A percentile compares a stretch with the other conserved stretches of the same genome.
phyloP scores from a whole-genome alignment of 73 alveolate genomes.

The Paramecium sonneborni region DNA sequence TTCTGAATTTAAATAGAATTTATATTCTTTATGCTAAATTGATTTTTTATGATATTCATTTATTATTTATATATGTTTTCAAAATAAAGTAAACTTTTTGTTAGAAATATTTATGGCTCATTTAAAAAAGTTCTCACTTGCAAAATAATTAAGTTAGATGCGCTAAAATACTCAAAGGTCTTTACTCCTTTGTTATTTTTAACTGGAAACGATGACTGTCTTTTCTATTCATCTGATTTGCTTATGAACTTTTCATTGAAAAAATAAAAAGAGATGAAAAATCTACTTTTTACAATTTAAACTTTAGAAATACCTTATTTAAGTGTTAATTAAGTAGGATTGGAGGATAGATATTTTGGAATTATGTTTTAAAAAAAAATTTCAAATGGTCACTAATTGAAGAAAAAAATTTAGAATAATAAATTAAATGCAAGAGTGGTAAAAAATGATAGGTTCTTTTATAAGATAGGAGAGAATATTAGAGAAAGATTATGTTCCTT shows the following conservation, averaged over 20 bases:
- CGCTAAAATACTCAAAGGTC: not conserved
- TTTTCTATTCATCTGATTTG: not conserved
- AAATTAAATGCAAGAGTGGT: no score
- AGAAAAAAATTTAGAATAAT: not conserved
- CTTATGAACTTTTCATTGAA: not conserved
- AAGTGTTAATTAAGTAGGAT: conserved; percentile 16
- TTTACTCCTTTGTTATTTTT: not conserved
- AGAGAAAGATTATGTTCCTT: no score
- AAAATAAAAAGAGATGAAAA: not conserved
- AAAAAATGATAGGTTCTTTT: no score
- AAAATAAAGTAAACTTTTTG: not conserved
- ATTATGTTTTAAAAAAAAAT: not conserved
- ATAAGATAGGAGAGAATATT: no score
- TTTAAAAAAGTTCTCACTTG: conserved; percentile 37
- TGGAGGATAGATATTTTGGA: not conserved
- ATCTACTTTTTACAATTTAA: not conserved
- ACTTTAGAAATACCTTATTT: not conserved
- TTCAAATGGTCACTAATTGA: not conserved
- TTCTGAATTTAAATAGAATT: no score
- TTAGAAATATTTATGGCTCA: conserved; percentile 49
- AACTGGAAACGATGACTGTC: conserved; percentile 2
- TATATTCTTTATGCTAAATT: no score
- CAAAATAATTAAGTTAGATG: not conserved
- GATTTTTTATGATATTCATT: no score
- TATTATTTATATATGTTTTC: no score